Conservation (phyloP, 352 stramenopile species). For the Phytophthora ramorum region DNA sequence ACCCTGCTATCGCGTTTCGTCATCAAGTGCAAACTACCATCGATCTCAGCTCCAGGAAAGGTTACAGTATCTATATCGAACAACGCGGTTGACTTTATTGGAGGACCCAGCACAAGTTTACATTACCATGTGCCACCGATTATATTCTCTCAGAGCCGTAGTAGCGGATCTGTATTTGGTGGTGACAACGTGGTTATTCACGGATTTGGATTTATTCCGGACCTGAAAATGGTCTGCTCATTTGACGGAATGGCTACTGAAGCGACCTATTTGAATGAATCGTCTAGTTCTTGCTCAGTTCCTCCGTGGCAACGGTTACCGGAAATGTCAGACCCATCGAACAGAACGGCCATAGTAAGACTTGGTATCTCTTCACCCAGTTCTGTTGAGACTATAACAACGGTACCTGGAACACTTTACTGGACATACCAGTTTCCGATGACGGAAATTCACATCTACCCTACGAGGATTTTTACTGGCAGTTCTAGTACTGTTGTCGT, state of each 20-base stretch:
- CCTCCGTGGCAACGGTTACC: constrained; percentile 33
- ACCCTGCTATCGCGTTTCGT: constrained; percentile 30
- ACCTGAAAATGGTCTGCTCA: constrained; percentile 26
- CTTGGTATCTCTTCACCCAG: not conserved
- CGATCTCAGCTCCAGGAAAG: constrained; percentile 11
- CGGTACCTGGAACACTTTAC: constrained; percentile 9
- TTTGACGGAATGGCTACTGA: constrained; percentile 20
- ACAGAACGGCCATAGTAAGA: constrained; percentile 6
- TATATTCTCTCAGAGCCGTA: constrained; percentile 11
- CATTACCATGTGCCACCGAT: constrained; percentile 26
- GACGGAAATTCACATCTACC: constrained; percentile 9
- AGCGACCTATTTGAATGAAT: constrained; percentile 25
- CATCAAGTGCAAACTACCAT: constrained; percentile 42
- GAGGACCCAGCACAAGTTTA: constrained; percentile 22
- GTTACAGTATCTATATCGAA: constrained; percentile 40
- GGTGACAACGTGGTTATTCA: constrained; percentile 32
- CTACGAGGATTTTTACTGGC: constrained; percentile 5
- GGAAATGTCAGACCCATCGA: not conserved
- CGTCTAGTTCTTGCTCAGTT: constrained; percentile 22
- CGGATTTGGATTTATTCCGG: constrained; percentile 30
- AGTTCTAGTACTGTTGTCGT: not conserved
- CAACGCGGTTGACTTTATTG: constrained; percentile 50
- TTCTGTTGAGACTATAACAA: not conserved
- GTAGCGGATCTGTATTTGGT: constrained; percentile 37
- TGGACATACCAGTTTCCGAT: constrained; percentile 36